Percentiles rank a stretch among this genome's conserved stretches.
These are phyloP conservation scores for Papiliotrema nemorosa DNA, from an alignment of 1,284 basidiomycete species.

Conservation along the genomic window DNA sequence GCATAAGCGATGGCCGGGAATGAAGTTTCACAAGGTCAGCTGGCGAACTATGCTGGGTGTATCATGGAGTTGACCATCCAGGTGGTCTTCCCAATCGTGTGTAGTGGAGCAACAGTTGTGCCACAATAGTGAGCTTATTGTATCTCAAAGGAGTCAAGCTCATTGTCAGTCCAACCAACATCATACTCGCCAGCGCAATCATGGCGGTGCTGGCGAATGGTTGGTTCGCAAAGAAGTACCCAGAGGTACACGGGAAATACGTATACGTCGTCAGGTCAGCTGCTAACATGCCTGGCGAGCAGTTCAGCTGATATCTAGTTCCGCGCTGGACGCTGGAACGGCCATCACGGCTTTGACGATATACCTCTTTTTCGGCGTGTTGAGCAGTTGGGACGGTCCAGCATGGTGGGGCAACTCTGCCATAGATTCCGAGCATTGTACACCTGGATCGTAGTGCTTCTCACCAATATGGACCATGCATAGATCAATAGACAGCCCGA, in stretches of 20 bases:
- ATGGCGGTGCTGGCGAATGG: conserved; percentile 48
- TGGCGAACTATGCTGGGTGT: no score
- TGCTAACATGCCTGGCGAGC: conserved; percentile 26
- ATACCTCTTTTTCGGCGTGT: conserved; percentile 48
- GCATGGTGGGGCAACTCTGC: conserved; percentile 47
- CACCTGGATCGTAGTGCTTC: background rate
- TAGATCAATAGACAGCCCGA: no score
- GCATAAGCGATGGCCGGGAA: conserved; percentile 47
- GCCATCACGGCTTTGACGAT: conserved; percentile 52
- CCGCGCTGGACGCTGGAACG: conserved; percentile 53
- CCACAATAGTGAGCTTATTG: conserved; percentile 43
- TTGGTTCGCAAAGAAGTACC: conserved; percentile 41
- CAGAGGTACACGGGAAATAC: conserved; percentile 36
- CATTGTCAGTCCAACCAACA: conserved; percentile 49
- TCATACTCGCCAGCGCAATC: conserved; percentile 51
- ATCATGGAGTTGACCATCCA: no score
- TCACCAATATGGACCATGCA: no score
- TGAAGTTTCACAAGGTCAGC: conserved; percentile 43
- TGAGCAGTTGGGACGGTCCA: conserved; percentile 35
- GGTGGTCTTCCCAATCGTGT: conserved; percentile 54
- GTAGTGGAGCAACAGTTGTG: conserved; percentile 49
- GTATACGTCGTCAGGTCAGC: conserved; percentile 42
- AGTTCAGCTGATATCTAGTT: conserved; percentile 35
- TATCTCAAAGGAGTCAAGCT: background rate
- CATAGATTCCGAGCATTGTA: conserved; percentile 49